These are phyloP conservation scores for Nothophytophthora sp. DNA, from an alignment of 352 stramenopile species.

Conservation along the genomic window DNA sequence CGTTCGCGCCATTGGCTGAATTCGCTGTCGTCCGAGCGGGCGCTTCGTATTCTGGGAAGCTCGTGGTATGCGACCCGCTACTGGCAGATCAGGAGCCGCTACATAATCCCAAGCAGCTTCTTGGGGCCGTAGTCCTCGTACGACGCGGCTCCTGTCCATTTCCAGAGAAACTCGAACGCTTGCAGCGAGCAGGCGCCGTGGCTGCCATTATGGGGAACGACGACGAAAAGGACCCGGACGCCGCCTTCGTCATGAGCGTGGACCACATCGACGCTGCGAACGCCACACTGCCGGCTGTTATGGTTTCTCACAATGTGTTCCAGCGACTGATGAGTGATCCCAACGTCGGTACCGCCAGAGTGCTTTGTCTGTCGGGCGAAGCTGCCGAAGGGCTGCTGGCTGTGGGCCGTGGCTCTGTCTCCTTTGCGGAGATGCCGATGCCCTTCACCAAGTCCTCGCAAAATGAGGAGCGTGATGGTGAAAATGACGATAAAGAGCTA, in stretches of 20 bases:
- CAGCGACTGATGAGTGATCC: conserved; percentile 26
- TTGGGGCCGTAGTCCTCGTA: conserved; percentile 47
- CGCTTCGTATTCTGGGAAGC: conserved; percentile 39
- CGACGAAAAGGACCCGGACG: conserved; percentile 41
- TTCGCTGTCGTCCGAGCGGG: conserved; percentile 50
- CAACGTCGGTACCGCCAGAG: conserved; percentile 23
- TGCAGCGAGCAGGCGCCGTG: conserved; percentile 53
- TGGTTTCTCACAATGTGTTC: conserved; percentile 57
- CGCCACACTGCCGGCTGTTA: conserved; percentile 65
- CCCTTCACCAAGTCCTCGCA: conserved; percentile 1
- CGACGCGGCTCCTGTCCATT: conserved; percentile 69
- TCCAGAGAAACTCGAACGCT: conserved; percentile 63
- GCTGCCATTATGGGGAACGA: conserved; percentile 75
- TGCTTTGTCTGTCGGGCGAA: conserved; percentile 58
- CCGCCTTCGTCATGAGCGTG: conserved; percentile 77
- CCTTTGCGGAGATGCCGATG: conserved; percentile 20
- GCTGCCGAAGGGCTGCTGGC: conserved; percentile 33
- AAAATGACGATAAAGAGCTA: background rate
- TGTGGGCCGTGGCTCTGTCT: conserved; percentile 15
- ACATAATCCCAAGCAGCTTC: conserved; percentile 34
- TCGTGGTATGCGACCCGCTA: conserved; percentile 54
- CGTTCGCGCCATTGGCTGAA: conserved; percentile 65
- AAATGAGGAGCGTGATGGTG: background rate
- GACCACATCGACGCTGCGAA: conserved; percentile 67
- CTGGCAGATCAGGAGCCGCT: conserved; percentile 43